Percentiles rank a stretch among this genome's conserved stretches.
Conservation (phyloP, 2,329 filamentous ascomycete genomes). For the Zopfia rhizophila region DNA sequence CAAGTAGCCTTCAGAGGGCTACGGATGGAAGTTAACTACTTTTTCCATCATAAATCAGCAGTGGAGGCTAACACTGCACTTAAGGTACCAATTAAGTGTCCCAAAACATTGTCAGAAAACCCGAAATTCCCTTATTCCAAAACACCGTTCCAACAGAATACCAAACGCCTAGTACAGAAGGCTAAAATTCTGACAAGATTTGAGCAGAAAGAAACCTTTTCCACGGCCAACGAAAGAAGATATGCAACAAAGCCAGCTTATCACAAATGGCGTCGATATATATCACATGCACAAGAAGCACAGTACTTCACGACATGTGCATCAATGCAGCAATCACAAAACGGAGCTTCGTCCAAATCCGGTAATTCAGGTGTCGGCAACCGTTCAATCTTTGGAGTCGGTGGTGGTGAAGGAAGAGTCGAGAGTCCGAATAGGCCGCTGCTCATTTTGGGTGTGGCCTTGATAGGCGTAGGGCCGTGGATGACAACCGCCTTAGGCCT, state of each 20-base stretch:
- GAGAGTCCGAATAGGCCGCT: not conserved
- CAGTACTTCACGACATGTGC: constrained; percentile 28
- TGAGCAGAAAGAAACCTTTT: not conserved
- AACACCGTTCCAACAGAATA: no score
- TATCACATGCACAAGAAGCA: constrained; percentile 24
- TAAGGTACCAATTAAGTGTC: no score
- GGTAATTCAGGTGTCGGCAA: constrained; percentile 47
- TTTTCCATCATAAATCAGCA: no score
- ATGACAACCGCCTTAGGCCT: constrained; percentile 30
- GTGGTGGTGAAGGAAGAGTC: constrained; percentile 33
- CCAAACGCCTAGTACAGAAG: no score
- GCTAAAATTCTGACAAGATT: no score
- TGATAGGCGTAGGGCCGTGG: constrained; percentile 15
- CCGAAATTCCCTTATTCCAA: no score
- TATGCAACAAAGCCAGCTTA: no score
- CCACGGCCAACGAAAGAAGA: no score
- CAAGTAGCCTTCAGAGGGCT: not conserved
- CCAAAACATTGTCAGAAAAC: no score
- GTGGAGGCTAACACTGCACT: no score
- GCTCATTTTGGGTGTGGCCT: not conserved
- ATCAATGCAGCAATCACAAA: constrained; percentile 45
- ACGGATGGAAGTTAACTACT: not conserved
- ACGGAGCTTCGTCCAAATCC: constrained; percentile 36
- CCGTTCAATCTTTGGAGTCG: constrained; percentile 42
- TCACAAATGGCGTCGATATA: constrained; percentile 11